Base-by-base conservation (phyloP, 2,329 filamentous ascomycete genomes). In the Cryphonectria japonica region DNA sequence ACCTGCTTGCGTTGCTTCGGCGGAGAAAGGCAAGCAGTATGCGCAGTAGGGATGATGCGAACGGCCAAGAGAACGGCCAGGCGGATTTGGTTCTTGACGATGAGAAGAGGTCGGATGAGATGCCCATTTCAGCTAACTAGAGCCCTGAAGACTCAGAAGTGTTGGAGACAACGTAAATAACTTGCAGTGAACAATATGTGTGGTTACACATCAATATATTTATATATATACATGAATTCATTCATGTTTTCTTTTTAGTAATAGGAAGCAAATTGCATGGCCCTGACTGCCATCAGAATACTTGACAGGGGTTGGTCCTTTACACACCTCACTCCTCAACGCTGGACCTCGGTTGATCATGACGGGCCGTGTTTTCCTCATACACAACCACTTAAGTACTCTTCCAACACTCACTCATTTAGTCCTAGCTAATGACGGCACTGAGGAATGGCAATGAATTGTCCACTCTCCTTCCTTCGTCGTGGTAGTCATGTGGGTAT, bases 261-360 rank as follows among this genome's bases (percentile, higher is more conserved):
- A 39, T 39, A 39, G 37, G 3, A 39, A 39, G 11, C 9, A n/a
- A n/a, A n/a, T 50, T n/a, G 22, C 8, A 34, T 14, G 5, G 5
- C 14, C 54, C 6, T 19, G 1, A 6, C 54, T 39, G 4, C 34
- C 13, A 62, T n/a, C 13, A 8, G 9, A n/a, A 43, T 46, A 3
- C 34, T n/a, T 8, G 46, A n/a, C 59, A 41, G 52, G 26, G 41
- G 6, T 26, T 26, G 26, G 1, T 29, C 22, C 7, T 52, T 9
- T 50, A 7, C 46, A 50, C 54, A n/a, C 65, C 34, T 39, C 60
- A 50, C 54, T 29, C 65, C 34, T 39, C 60, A n/a, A 41, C n/a
- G 43, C 26, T 34, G 68, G 65, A 70, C 71, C 71, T 72, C 71
- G 71, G 71, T 65, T 70, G 68, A 54, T 29, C 64, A 13, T 19